Conservation (phyloP, 2,329 filamentous ascomycete species). For the Calcarisporium arbuscula region DNA sequence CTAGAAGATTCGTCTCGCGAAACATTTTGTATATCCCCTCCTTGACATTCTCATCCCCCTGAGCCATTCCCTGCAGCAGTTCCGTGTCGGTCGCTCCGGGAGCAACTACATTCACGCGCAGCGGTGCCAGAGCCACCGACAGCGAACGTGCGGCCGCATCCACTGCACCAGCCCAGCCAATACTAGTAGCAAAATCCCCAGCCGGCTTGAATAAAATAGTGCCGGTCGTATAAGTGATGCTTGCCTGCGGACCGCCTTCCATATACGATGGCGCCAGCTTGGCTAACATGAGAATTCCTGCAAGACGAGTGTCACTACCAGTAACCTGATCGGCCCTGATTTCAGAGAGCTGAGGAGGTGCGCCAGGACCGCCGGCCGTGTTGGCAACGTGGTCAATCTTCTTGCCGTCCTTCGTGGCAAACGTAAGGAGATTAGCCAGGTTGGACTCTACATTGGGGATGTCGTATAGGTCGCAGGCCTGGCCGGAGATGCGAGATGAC, state of each 20-base stretch:
- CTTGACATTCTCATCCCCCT: conserved; percentile 11
- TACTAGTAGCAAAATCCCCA: conserved; percentile 43
- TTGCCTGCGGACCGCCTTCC: conserved; percentile 31
- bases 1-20: too few species aligned
- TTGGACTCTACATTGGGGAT: conserved; percentile 26
- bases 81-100: conserved; percentile 49
- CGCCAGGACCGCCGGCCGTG: conserved; percentile 44
- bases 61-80: conserved; percentile 19
- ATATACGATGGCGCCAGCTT: conserved; percentile 43
- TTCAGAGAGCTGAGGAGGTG: conserved; percentile 31
- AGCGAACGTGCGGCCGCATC: conserved; percentile 48
- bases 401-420: conserved; percentile 36
- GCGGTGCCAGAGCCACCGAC: conserved; percentile 56
- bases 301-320: conserved; percentile 41
- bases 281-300: conserved; percentile 43
- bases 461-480: conserved; percentile 15
- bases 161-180: conserved; percentile 41
- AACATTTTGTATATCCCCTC: too few species aligned
- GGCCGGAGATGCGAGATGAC: too few species aligned
- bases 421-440: conserved; percentile 40
- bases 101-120: conserved; percentile 56
- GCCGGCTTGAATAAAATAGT: conserved; percentile 42
- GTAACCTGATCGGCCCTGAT: conserved; percentile 31
- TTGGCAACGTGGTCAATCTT: conserved; percentile 54
- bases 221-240: conserved; percentile 52